Evolutionary conservation across 2,329 filamentous ascomycete genomes (phyloP).

Genomic region (Madurella fahalii): DNA sequence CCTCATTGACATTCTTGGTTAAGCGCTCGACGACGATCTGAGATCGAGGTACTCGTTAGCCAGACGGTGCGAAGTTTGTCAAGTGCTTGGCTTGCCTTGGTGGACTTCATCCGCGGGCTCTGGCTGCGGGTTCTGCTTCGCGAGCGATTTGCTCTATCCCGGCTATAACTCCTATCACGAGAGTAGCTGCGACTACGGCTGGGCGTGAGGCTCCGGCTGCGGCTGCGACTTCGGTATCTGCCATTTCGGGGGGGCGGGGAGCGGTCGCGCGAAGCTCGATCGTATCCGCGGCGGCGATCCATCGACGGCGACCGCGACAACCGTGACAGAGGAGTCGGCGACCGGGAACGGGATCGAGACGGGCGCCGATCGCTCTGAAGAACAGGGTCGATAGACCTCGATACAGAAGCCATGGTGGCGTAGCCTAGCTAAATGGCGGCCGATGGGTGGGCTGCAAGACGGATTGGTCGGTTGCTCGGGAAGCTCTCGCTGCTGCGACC

Average conservation of each 20-base stretch:
- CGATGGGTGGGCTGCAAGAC: background rate
- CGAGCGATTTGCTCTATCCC: constrained; percentile 24
- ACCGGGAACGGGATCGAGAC: constrained; percentile 20
- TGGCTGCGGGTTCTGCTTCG: constrained; percentile 36
- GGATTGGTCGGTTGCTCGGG: no score
- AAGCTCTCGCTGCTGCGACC: no score
- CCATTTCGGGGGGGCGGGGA: constrained; percentile 35
- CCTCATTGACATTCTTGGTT: constrained; percentile 89
- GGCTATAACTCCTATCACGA: constrained; percentile 32
- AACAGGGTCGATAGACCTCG: constrained; percentile 18
- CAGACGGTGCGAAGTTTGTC: background rate
- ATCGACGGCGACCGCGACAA: constrained; percentile 31
- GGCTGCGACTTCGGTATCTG: constrained; percentile 30
- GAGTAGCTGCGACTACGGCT: constrained; percentile 32
- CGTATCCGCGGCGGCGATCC: constrained; percentile 14
- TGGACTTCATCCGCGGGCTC: constrained; percentile 42
- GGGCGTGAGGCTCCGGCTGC: constrained; percentile 29
- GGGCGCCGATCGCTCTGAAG: constrained; percentile 16
- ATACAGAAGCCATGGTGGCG: constrained; percentile 21
- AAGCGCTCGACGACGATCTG: constrained; percentile 95
- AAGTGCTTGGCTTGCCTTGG: constrained; percentile 42
- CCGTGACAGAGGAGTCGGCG: constrained; percentile 20
- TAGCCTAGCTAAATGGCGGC: background rate
- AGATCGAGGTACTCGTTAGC: background rate
- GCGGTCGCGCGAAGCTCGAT: constrained; percentile 28